Conservation (phyloP, 1,284 basidiomycete species). For the Sporisorium iseilematis-ciliati region DNA sequence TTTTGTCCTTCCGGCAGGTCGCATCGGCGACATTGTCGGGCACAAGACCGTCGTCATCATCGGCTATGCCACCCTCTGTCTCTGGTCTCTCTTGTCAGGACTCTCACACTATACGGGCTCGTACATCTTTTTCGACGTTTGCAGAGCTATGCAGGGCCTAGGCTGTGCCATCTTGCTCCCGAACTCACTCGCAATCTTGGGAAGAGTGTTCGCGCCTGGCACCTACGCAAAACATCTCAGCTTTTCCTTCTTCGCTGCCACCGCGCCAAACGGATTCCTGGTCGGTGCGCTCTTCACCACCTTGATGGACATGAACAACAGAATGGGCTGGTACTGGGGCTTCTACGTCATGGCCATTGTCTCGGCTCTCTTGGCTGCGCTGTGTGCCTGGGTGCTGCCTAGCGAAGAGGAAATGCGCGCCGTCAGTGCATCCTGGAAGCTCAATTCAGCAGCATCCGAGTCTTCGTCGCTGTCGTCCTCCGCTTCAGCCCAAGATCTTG, state of each 20-base stretch:
- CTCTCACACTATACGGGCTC: conserved; percentile 46
- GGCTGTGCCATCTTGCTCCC: conserved; percentile 56
- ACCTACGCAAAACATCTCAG: conserved; percentile 44
- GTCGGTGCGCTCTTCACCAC: conserved; percentile 50
- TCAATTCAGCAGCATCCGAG: neutral
- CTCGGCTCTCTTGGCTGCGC: conserved; percentile 21
- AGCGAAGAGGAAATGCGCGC: conserved; percentile 39
- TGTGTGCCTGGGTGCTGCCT: conserved; percentile 41
- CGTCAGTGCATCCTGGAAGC: conserved; percentile 32
- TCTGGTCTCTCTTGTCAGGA: conserved; percentile 51
- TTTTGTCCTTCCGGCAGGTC: conserved; percentile 57
- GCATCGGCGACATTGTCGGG: conserved; percentile 55
- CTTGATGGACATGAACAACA: conserved; percentile 26
- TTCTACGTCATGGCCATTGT: conserved; percentile 57
- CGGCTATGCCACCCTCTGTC: conserved; percentile 40
- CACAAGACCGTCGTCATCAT: conserved; percentile 50
- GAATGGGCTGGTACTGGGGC: conserved; percentile 50
- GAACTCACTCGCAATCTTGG: conserved; percentile 56
- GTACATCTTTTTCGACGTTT: conserved; percentile 59
- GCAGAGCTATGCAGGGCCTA: conserved; percentile 56
- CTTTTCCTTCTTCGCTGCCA: conserved; percentile 55
- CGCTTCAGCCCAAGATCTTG: neutral
- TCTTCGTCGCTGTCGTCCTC: neutral
- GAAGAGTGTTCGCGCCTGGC: conserved; percentile 44
- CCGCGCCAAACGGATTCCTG: conserved; percentile 59